Conservation (phyloP, 2,329 filamentous ascomycete genomes). For the Curvularia eragrostidis region DNA sequence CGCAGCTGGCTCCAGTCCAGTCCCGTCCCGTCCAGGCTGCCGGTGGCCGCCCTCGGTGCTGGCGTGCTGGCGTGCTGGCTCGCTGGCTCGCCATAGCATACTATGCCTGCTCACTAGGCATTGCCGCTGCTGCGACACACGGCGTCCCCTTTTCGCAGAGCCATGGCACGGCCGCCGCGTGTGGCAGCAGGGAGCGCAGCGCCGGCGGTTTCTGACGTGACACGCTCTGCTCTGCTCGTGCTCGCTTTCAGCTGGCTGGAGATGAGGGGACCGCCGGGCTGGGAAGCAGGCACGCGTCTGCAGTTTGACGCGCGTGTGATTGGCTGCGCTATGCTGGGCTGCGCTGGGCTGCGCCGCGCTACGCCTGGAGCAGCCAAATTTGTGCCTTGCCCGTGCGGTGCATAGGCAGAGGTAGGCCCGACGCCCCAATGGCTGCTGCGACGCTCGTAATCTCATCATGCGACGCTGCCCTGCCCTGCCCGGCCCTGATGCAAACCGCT, state of each 20-base stretch:
- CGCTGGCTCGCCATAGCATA: too few species aligned
- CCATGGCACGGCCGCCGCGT: too few species aligned
- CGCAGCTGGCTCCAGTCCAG: constrained; percentile 24
- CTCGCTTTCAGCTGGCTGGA: constrained; percentile 23
- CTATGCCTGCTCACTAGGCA: too few species aligned
- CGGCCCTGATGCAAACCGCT: not conserved
- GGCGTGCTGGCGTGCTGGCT: constrained; percentile 1
- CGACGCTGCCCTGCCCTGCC: constrained; percentile 26
- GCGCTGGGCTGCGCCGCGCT: not conserved
- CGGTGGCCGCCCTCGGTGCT: constrained; percentile 8
- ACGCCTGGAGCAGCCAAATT: constrained; percentile 21
- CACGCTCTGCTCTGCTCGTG: constrained; percentile 3
- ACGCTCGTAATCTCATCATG: constrained; percentile 28
- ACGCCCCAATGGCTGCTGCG: constrained; percentile 30
- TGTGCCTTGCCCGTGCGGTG: constrained; percentile 20
- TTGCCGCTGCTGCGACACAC: constrained; percentile 37
- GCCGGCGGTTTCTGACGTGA: constrained; percentile 18
- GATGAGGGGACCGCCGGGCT: constrained; percentile 18
- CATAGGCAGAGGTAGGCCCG: constrained; percentile 26
- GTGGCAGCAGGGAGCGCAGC: constrained; percentile 23
- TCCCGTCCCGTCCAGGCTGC: constrained; percentile 10
- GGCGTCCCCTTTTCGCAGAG: constrained; percentile 33
- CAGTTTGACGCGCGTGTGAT: constrained; percentile 3
- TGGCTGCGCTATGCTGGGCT: constrained; percentile 24
- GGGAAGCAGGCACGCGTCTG: constrained; percentile 26